phyloP scores from a whole-genome alignment of 2,329 filamentous ascomycete species.

The Fusarium anguioides region DNA sequence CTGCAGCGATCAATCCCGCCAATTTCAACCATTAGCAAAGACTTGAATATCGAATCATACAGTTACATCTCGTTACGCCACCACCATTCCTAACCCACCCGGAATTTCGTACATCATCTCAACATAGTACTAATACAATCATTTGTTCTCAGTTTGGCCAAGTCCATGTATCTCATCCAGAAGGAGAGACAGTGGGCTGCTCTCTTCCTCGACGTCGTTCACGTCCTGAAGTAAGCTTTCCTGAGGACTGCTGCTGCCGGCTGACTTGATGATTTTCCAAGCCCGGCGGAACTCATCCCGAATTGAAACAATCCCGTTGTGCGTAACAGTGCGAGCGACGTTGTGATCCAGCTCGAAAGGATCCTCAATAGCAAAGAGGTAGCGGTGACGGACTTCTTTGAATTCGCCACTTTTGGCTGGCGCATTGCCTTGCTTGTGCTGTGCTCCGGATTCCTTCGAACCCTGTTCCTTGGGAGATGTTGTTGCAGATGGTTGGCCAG shows the following conservation, averaged over 20 bases:
- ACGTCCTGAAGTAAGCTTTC: constrained; percentile 67
- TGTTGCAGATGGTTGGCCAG: constrained; percentile 27
- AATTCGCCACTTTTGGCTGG: constrained; percentile 54
- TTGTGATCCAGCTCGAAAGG: constrained; percentile 92
- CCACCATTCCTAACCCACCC: constrained; percentile 3
- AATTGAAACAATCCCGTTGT: constrained; percentile 83
- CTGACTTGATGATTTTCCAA: constrained; percentile 73
- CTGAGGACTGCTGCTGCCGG: constrained; percentile 55
- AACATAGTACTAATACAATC: constrained; percentile 23
- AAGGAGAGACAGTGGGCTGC: constrained; percentile 42
- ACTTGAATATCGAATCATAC: background rate
- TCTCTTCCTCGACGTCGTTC: constrained; percentile 47
- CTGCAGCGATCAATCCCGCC: background rate
- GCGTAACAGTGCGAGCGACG: constrained; percentile 85
- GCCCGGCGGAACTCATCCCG: constrained; percentile 86
- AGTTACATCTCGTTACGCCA: constrained; percentile 16
- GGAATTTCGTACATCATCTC: constrained; percentile 18
- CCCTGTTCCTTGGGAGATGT: background rate
- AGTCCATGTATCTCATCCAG: constrained; percentile 52
- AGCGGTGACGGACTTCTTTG: constrained; percentile 81
- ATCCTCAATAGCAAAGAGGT: constrained; percentile 90
- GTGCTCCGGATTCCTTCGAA: constrained; percentile 7
- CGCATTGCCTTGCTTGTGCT: constrained; percentile 27
- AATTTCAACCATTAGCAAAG: background rate
- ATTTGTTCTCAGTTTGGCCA: constrained; percentile 7